Evolutionary conservation across 768 basidiomycete species (phyloP), one percentile per base, ranked within the genome.

Genomic region (Punctularia strigosozonata): DNA sequence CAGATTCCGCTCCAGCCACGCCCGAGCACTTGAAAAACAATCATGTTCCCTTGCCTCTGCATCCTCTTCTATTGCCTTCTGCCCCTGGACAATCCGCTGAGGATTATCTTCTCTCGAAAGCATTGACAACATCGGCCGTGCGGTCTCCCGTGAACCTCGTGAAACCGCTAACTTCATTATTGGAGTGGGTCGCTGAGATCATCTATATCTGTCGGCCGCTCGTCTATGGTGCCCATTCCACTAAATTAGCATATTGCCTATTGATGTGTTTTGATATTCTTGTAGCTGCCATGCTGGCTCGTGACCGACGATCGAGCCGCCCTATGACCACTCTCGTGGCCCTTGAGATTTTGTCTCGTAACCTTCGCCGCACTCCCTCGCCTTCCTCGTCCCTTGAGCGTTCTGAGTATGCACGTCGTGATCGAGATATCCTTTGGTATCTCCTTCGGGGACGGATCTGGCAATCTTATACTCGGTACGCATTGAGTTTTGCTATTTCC

Each of bases 1-100:
- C 65, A 1, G 60, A 65, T 15, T 80, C 80, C 4, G 65, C 69
- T 6, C 65, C 77, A 12, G 58, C 68, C 17, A 80, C 82, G 23
- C 84, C 87, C 4, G 77, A 87, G 23, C 89, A 91, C 51, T 64
- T 91, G 14, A 77, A 70, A 56, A 87, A 88, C 45, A 89, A 90
- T 45, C 76, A 74, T 44, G 57, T 73, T 24, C 73, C 77, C 18
- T 56, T 84, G n/a, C 68, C 73, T 19, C 71, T 68, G 5, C 82
- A 84, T 49, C 63, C 75, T 3, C 59, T 85, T 13, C 65, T 85
- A 39, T 62, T 67, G 6, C 57, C 64, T 5, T 66, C 74, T 14
- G 68, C 71, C 23, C 71, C 70, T 12, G 60, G 59, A 30, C 66
- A 63, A 38, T 66, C 70, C 4, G 72, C 82, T 5, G 86, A 90